Base-by-base conservation (phyloP, 2,329 filamentous ascomycete species). In the Sporothrix protearum region DNA sequence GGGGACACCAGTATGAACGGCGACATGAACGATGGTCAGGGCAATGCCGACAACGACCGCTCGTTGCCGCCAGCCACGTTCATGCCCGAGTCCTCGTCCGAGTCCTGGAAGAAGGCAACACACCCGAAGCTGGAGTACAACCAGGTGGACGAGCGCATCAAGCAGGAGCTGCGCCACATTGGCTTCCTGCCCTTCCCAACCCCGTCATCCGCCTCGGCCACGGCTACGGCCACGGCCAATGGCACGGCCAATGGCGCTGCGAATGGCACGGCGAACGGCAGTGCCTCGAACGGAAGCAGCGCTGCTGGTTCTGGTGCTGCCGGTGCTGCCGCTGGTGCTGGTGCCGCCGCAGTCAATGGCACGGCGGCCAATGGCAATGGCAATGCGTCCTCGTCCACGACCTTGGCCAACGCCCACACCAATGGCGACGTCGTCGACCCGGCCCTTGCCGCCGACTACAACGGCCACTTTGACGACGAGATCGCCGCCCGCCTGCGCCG, bases 381-480 rank as follows among this genome's bases (percentile, higher is more conserved):
- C 19, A 9, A 6, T 12, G 70, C n/a, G n/a, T n/a, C n/a, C n/a
- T n/a, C n/a, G n/a, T n/a, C n/a, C n/a, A n/a, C n/a, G n/a, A n/a
- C n/a, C n/a, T n/a, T n/a, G n/a, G n/a, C n/a, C n/a, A n/a, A n/a
- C n/a, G n/a, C n/a, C n/a, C n/a, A n/a, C n/a, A n/a, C 57, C 57
- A 47, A 36, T 51, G 39, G 19, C 2, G 49, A 53, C 28, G 30
- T 9, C 25, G 66, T 55, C 42, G 71, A 70, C 63, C 67, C 51
- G 42, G 16, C 59, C 84, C 85, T 28, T 10, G 75, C 76, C 47
- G 90, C 92, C 12, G 92, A 97, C 75, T 98, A 94, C 80, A 93
- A 97, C 77, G 91, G 89, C 0, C 93, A 97, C 79, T 94, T 90
- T 76, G 96, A 99, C 78, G 96, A 99, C 79, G 95, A 97, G 79